Evolutionary conservation across 371 early-diverging fungal species (phyloP).

Genomic region (Synchytrium microbalum): DNA sequence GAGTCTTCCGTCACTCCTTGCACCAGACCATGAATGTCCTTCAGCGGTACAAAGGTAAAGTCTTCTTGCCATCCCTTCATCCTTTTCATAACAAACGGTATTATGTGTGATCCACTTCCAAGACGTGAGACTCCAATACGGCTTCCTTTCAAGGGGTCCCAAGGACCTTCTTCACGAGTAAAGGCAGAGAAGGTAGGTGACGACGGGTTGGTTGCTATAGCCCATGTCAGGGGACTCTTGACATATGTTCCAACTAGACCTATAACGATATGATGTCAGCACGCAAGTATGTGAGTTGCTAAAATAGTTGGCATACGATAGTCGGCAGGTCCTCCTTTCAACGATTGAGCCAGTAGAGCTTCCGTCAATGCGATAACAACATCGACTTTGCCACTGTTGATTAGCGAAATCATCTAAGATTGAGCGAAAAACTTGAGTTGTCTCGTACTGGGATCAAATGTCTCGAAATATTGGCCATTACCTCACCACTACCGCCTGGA

Average conservation of each 20-base stretch:
- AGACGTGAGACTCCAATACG: conserved; percentile 65
- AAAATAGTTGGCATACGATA: background rate
- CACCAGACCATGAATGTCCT: conserved; percentile 67
- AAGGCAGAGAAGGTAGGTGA: conserved; percentile 3
- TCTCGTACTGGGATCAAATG: background rate
- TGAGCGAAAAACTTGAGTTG: background rate
- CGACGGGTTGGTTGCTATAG: conserved; percentile 17
- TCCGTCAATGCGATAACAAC: conserved; percentile 79
- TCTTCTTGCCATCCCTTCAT: conserved; percentile 55
- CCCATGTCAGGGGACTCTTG: conserved; percentile 54
- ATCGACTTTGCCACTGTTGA: conserved; percentile 62
- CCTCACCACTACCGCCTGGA: conserved; percentile 29
- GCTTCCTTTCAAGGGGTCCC: conserved; percentile 52
- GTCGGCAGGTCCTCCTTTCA: conserved; percentile 23
- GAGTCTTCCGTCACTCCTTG: conserved; percentile 51
- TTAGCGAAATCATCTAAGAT: conserved; percentile 62
- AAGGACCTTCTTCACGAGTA: conserved; percentile 27
- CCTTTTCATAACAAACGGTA: conserved; percentile 69
- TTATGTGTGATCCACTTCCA: conserved; percentile 80
- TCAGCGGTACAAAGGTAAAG: conserved; percentile 54
- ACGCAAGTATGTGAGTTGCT: background rate
- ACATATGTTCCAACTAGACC: conserved; percentile 75
- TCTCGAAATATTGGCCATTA: background rate
- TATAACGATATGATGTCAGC: conserved; percentile 16
- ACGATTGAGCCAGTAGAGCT: conserved; percentile 51